A percentile compares a stretch with the other conserved stretches of the same genome.
Conservation (phyloP, 148 eudicot species). For the Selenicereus undatus region DNA sequence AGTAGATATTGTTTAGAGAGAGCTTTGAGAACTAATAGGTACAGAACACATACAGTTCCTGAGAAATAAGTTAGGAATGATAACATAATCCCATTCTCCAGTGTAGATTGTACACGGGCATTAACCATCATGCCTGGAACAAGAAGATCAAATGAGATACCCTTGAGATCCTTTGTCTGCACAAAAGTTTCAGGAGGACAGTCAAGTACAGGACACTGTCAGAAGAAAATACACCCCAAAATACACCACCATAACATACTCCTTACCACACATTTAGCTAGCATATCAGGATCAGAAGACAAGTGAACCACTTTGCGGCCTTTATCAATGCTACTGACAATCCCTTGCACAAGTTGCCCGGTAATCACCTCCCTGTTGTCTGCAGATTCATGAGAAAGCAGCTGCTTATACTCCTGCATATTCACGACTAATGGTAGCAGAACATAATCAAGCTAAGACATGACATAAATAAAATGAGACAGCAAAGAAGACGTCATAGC, state of each 20-base stretch:
- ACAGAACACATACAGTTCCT: slow-evolving; percentile 72
- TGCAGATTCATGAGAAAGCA: slow-evolving; percentile 25
- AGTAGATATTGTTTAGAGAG: background rate
- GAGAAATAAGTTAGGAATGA: slow-evolving; percentile 90
- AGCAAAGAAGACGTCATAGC: slow-evolving; percentile 1
- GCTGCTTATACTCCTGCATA: too few species aligned
- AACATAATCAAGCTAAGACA: background rate
- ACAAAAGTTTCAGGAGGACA: slow-evolving; percentile 10
- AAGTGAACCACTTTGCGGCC: slow-evolving; percentile 76
- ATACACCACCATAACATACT: background rate
- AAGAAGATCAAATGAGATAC: slow-evolving; percentile 89
- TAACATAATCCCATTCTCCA: slow-evolving; percentile 85
- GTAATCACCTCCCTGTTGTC: slow-evolving; percentile 36
- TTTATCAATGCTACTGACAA: slow-evolving; percentile 74
- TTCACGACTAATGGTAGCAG: too few species aligned
- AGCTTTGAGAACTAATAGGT: background rate
- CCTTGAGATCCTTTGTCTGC: slow-evolving; percentile 89
- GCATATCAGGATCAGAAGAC: slow-evolving; percentile 55
- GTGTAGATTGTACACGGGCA: slow-evolving; percentile 68
- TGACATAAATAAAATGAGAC: background rate
- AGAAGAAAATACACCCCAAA: slow-evolving; percentile 7
- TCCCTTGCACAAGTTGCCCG: slow-evolving; percentile 80
- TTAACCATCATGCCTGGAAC: slow-evolving; percentile 98
- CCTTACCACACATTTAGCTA: slow-evolving; percentile 83
- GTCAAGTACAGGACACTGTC: slow-evolving; percentile 16